Base-by-base conservation (phyloP, 1,284 basidiomycete species). In the Thelephora terrestris region DNA sequence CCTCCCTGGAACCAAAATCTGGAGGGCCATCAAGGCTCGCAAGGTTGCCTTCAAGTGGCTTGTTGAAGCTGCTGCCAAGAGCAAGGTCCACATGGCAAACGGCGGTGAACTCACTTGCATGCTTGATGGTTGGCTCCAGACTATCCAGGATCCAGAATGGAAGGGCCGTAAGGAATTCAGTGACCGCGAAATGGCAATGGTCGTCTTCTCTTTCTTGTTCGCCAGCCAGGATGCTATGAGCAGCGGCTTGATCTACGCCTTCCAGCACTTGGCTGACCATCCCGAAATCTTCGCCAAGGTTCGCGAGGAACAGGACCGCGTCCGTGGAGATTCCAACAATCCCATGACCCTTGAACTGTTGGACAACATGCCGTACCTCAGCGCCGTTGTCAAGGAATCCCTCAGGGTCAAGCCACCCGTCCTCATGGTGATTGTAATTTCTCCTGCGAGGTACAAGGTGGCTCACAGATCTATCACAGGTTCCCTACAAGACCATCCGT, bases 201-300 rank as follows among this genome's bases (percentile, higher is more conserved):
- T 96, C 56, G 69, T 96, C 37, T 82, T 99, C 60, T 92, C 89
- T 18, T 99, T 99, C 84, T 73, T 99, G 51, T 99, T 99, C 60
- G 95, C 96, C 7, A 91, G 87, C 23, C 95, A 99, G 71, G 95
- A 99, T 64, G 95, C 95, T 52, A 98, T 99, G 95, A 91, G 89
- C 62, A 88, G 84, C 53, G 91, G 91, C 47, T 71, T 94, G 55
- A 91, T 94, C 60, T 98, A 91, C 66, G 84, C 84, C 40, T 95
- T 99, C 81, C 96, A 99, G 70, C 90, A 95, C 66, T 76, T 97
- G 44, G 89, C 91, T 40, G 95, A 99, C 67, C 77, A 89, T 59
- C 95, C 95, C 4, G 87, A 94, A 23, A 71, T 96, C 50, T 71
- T 96, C 56, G 81, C 78, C 46, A 97, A 96, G 71, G 79, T 99